Evolutionary conservation across 2,329 filamentous ascomycete species (phyloP), one percentile per base, ranked within the genome.

Genomic region (Microcyclosporella mali): DNA sequence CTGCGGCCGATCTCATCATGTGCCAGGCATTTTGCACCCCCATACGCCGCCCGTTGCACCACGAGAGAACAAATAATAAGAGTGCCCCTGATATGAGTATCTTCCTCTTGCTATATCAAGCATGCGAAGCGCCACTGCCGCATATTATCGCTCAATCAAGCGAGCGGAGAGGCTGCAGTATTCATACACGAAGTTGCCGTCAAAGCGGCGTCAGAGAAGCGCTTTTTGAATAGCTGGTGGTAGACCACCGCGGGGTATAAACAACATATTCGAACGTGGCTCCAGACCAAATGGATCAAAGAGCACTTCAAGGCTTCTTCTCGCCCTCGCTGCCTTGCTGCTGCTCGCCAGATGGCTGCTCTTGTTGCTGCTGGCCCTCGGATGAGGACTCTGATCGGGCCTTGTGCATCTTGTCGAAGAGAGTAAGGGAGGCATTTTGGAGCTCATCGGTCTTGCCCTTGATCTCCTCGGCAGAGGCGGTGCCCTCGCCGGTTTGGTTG

Each of bases 321-420:
- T 88, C 81, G 55, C 75, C 81, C 66, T 85, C 81, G 49, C 64
- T 55, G 43, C 69, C 69, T 59, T 62, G 56, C 52, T 59, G 53
- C 57, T 66, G 59, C 56, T 69, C 57, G 38, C 53, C 56, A 34
- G 47, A 60, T 52, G 65, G 61, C 64, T 73, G 69, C 60, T 71
- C 66, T 60, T 68, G 56, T 59, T 70, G 59, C 62, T 77, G 70
- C 64, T 78, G 69, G 62, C 73, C 68, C 58, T 74, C 60, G 45
- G 50, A 45, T 10, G 41, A 30, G 11, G 45, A 29, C 51, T 65
- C 75, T 57, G 72, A 68, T 60, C 87, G 84, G 57, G 90, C 88
- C 79, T 94, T 94, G 85, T 98, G 90, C 87, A 98, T 95, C 85
- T 97, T 95, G 77, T 97, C 92, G 70, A 98, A 97, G 63, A 97